Conservation (phyloP, 345 rosid genomes). For the Combretum micranthum region DNA sequence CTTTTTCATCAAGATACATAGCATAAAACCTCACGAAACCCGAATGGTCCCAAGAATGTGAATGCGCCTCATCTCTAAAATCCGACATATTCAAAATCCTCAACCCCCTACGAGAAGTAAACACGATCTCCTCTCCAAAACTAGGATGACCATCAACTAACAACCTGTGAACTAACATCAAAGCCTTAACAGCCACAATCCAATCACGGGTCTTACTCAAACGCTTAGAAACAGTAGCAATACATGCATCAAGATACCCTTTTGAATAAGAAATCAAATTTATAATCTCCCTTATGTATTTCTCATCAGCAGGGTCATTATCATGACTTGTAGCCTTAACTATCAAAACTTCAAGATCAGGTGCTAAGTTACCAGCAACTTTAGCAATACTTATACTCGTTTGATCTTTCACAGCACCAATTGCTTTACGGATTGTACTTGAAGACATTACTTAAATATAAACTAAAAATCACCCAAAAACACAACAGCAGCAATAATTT, state of each 20-base stretch:
- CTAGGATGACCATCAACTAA: constrained; percentile 53
- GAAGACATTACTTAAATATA: constrained; percentile 40
- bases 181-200: constrained; percentile 76
- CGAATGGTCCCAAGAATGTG: constrained; percentile 77
- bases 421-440: constrained; percentile 79
- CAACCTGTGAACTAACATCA: constrained; percentile 61
- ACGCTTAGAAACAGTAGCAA: constrained; percentile 53
- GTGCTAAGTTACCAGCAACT: constrained; percentile 77
- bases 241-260: constrained; percentile 57
- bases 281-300: constrained; percentile 59
- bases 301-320: constrained; percentile 75
- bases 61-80: constrained; percentile 82
- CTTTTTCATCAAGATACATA: constrained; percentile 58
- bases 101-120: constrained; percentile 56
- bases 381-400: constrained; percentile 84
- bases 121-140: constrained; percentile 62
- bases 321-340: constrained; percentile 90
- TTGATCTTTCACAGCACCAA: constrained; percentile 88
- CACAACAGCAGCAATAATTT: not conserved
- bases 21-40: constrained; percentile 68
- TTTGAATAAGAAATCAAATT: constrained; percentile 45
- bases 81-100: constrained; percentile 69
- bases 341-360: constrained; percentile 79
- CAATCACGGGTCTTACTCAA: constrained; percentile 75
- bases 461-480: not conserved